These are phyloP conservation scores for Syzygium malaccense DNA, from an alignment of 441 rosid species.

Conservation along the genomic window DNA sequence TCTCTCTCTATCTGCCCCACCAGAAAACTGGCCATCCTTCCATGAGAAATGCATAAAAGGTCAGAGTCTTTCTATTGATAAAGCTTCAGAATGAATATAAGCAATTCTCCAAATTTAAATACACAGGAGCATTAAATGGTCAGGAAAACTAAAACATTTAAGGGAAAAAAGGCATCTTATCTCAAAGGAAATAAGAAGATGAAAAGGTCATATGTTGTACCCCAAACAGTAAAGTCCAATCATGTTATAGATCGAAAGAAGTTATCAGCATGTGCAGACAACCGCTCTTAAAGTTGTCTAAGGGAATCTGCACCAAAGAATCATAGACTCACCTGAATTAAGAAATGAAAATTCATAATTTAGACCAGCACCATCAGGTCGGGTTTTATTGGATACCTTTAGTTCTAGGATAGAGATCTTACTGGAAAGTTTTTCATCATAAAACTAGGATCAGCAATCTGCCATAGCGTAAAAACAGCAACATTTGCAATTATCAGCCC, in stretches of 20 bases:
- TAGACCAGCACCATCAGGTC: accelerated
- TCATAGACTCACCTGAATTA: background rate
- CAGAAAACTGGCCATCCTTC: background rate
- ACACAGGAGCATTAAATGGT: background rate
- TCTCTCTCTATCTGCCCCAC: background rate
- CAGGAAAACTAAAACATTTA: background rate
- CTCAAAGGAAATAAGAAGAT: background rate
- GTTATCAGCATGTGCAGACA: slow-evolving; percentile 62
- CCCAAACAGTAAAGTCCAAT: slow-evolving; percentile 92
- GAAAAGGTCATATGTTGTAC: slow-evolving; percentile 35
- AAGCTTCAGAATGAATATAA: background rate
- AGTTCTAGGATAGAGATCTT: slow-evolving; percentile 3
- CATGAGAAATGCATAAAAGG: background rate
- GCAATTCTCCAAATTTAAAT: background rate
- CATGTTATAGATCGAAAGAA: slow-evolving; percentile 67
- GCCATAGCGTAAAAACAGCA: slow-evolving; percentile 66
- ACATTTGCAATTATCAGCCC: slow-evolving; percentile 59
- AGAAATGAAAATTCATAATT: background rate
- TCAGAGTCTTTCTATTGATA: background rate
- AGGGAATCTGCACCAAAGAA: slow-evolving; percentile 45
- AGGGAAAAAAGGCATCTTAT: background rate
- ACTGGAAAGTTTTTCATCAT: slow-evolving; percentile 70
- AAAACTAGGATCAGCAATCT: slow-evolving; percentile 38
- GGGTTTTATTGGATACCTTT: background rate
- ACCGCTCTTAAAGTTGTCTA: slow-evolving; percentile 59